Evolutionary conservation across 805 yeast species (phyloP).

Genomic region (Candida ortonii): DNA sequence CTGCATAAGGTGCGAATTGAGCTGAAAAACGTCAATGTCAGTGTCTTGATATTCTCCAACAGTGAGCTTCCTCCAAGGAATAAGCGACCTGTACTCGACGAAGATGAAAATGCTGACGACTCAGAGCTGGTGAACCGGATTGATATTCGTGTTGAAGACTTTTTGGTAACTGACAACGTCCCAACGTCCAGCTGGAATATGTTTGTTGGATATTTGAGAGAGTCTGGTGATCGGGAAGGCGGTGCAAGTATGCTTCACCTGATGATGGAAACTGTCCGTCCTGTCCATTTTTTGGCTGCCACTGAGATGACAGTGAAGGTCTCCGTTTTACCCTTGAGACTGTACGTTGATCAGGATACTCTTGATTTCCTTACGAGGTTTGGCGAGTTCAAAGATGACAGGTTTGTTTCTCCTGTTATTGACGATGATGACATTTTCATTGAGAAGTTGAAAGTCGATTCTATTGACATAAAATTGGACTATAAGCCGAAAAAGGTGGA

Average conservation of each 20-base stretch:
- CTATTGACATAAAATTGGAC: constrained; percentile 67
- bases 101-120: constrained; percentile 29
- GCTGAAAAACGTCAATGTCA: constrained; percentile 49
- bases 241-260: constrained; percentile 62
- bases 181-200: constrained; percentile 91
- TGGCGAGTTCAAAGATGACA: constrained; percentile 70
- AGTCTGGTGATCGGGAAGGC: constrained; percentile 66
- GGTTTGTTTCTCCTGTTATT: constrained; percentile 51
- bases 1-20: constrained; percentile 58
- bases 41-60: constrained; percentile 43
- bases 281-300: constrained; percentile 60
- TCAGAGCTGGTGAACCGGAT: constrained; percentile 50
- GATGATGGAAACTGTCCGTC: constrained; percentile 57
- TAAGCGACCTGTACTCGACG: constrained; percentile 24
- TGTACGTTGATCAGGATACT: constrained; percentile 92
- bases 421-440: constrained; percentile 60
- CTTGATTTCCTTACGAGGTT: constrained; percentile 79
- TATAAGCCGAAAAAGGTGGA: constrained; percentile 91
- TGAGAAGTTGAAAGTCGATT: constrained; percentile 61
- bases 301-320: constrained; percentile 60
- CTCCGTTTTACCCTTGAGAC: constrained; percentile 65
- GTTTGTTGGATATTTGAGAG: constrained; percentile 66
- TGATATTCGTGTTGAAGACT: constrained; percentile 47
- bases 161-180: constrained; percentile 71
- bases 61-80: constrained; percentile 33